A percentile compares a stretch with the other conserved stretches of the same genome.
phyloP scores from a whole-genome alignment of 192 early-diverging fungal genomes.

The Cladochytrium replicatum region DNA sequence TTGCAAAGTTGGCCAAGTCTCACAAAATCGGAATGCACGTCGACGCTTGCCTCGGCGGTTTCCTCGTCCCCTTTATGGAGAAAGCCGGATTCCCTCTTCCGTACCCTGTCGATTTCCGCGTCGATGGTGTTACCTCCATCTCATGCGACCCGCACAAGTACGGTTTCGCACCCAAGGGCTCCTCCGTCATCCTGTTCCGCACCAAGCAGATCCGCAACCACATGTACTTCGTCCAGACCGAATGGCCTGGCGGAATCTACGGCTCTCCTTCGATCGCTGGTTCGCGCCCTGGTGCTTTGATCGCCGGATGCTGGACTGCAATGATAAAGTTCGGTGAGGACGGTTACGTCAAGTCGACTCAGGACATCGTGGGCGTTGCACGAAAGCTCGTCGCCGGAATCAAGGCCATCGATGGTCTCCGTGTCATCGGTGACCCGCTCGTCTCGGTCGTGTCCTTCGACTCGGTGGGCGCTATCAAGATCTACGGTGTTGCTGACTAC shows the following conservation, averaged over 20 bases:
- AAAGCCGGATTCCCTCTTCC: slow-evolving; percentile 80
- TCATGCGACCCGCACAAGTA: slow-evolving; percentile 98
- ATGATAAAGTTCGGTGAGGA: slow-evolving; percentile 76
- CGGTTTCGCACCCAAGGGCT: slow-evolving; percentile 98
- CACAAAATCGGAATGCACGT: slow-evolving; percentile 83
- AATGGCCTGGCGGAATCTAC: slow-evolving; percentile 96
- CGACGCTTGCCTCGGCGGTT: slow-evolving; percentile 93
- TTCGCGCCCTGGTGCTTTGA: slow-evolving; percentile 80
- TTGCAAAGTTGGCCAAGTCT: slow-evolving; percentile 69
- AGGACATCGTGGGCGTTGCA: slow-evolving; percentile 66
- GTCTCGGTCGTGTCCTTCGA: slow-evolving; percentile 78
- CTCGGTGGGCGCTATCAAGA: slow-evolving; percentile 56
- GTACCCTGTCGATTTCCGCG: slow-evolving; percentile 73
- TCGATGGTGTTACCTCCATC: slow-evolving; percentile 88
- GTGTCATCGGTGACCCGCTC: slow-evolving; percentile 74
- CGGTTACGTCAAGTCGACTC: slow-evolving; percentile 77
- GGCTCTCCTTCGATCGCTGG: slow-evolving; percentile 86
- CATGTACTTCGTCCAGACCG: slow-evolving; percentile 84
- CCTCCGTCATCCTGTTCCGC: slow-evolving; percentile 86
- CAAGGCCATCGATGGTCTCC: slow-evolving; percentile 33
- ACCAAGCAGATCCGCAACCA: slow-evolving; percentile 67
- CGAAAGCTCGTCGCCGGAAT: slow-evolving; percentile 54
- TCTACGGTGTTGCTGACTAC: slow-evolving; percentile 76
- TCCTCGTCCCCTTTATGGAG: slow-evolving; percentile 88
- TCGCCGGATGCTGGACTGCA: slow-evolving; percentile 94